Evolutionary conservation across 352 stramenopile species (phyloP).

Genomic region (Phytophthora litchii): DNA sequence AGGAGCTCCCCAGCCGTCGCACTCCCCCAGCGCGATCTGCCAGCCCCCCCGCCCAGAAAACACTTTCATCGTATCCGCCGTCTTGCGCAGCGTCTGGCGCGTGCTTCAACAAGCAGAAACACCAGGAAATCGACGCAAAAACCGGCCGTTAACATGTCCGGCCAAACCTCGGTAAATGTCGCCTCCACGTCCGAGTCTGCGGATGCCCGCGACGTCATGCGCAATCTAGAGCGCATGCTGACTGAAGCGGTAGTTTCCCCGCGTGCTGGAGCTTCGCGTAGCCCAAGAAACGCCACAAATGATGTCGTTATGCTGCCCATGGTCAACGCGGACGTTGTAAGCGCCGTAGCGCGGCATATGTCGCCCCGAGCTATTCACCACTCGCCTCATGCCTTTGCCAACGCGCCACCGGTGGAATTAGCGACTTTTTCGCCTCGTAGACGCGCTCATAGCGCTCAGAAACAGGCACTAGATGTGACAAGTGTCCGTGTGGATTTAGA

Average conservation of each 20-base stretch:
- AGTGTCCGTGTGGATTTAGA: conserved; percentile 36
- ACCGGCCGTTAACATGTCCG: conserved; percentile 9
- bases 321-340: not conserved
- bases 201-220: conserved; percentile 29
- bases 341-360: conserved; percentile 15
- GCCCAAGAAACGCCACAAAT: conserved; percentile 12
- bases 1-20: conserved; percentile 18
- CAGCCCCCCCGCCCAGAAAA: conserved; percentile 2
- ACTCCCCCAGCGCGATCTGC: conserved; percentile 16
- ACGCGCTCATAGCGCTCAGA: conserved; percentile 38
- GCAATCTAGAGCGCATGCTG: conserved; percentile 27
- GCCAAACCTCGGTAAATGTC: not conserved
- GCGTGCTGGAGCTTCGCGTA: conserved; percentile 5
- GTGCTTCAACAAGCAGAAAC: conserved; percentile 25
- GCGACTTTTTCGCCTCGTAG: conserved; percentile 66
- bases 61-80: conserved; percentile 12
- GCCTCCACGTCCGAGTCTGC: conserved; percentile 8
- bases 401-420: conserved; percentile 41
- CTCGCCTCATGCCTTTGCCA: conserved; percentile 56
- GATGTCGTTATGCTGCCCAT: conserved; percentile 15
- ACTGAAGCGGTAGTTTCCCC: conserved; percentile 24
- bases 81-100: conserved; percentile 7
- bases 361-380: conserved; percentile 71
- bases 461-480: conserved; percentile 14
- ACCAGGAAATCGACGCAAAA: conserved; percentile 4